These are phyloP conservation scores for Wickerhamomyces chaumierensis DNA, from an alignment of 805 yeast genomes.

Conservation along the genomic window DNA sequence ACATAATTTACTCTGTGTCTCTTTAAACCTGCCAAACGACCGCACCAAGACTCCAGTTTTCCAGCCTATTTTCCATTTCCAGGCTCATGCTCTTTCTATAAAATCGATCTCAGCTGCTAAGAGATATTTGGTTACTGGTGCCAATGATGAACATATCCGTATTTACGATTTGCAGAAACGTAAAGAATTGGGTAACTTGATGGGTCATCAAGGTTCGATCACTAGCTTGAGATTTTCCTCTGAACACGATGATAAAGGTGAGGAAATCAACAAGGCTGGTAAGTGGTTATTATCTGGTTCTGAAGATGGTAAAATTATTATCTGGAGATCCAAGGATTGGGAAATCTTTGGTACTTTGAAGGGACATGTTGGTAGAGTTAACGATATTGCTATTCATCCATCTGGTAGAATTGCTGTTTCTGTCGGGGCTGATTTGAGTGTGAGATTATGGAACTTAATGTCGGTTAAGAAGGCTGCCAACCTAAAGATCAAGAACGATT, in stretches of 20 bases:
- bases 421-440: conserved; percentile 74
- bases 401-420: conserved; percentile 83
- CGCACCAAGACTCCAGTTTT: conserved; percentile 44
- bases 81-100: conserved; percentile 85
- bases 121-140: conserved; percentile 83
- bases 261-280: conserved; percentile 29
- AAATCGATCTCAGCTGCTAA: conserved; percentile 74
- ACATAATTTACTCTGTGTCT: conserved; percentile 79
- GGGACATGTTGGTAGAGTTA: conserved; percentile 78
- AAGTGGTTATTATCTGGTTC: conserved; percentile 89
- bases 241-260: conserved; percentile 25
- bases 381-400: conserved; percentile 83
- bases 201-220: conserved; percentile 84
- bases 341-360: conserved; percentile 79
- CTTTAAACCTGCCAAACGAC: conserved; percentile 46
- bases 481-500: conserved; percentile 59
- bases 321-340: conserved; percentile 98
- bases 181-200: conserved; percentile 82
- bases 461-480: conserved; percentile 88
- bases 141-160: conserved; percentile 91
- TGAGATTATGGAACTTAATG: conserved; percentile 93
- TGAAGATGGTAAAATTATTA: conserved; percentile 78
- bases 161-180: conserved; percentile 90
- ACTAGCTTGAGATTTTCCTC: conserved; percentile 64
- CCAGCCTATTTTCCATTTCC: conserved; percentile 91